Conservation (phyloP, 768 basidiomycete genomes). For the Myochromella boudieri region DNA sequence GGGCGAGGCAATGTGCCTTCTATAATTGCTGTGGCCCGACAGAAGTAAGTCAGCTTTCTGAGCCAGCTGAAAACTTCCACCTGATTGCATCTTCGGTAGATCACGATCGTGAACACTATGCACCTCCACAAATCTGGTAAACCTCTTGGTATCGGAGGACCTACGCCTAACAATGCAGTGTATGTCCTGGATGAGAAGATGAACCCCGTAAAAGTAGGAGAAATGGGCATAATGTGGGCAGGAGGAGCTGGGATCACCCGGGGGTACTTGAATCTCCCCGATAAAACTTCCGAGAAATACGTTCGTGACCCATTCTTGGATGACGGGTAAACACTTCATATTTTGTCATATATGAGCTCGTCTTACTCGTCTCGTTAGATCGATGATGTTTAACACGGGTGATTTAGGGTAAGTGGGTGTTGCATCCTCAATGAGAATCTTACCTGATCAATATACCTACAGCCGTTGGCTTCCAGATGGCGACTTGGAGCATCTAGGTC, state of each 20-base stretch:
- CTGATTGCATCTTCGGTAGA: conserved; percentile 21
- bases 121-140: conserved; percentile 38
- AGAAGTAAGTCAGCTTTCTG: conserved; percentile 31
- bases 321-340: conserved; percentile 40
- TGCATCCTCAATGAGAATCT: not conserved
- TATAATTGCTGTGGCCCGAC: conserved; percentile 55
- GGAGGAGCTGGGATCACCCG: conserved; percentile 54
- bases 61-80: not conserved
- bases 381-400: conserved; percentile 61
- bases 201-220: conserved; percentile 33
- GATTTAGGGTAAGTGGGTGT: conserved; percentile 43
- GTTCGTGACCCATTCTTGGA: conserved; percentile 46
- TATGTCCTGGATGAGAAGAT: conserved; percentile 37
- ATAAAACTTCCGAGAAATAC: conserved; percentile 52
- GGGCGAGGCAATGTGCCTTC: conserved; percentile 38
- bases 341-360: not conserved
- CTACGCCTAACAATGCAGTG: conserved; percentile 47
- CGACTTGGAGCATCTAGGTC: conserved; percentile 55
- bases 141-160: conserved; percentile 41
- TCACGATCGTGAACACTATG: conserved; percentile 53
- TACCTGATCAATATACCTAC: conserved; percentile 4
- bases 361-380: conserved; percentile 14
- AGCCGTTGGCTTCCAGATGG: conserved; percentile 53
- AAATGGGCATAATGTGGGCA: conserved; percentile 50
- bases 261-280: conserved; percentile 54